A percentile compares a stretch with the other conserved stretches of the same genome.
phyloP scores from a whole-genome alignment of 1,284 basidiomycete genomes.

The Apiotrichum domesticum region DNA sequence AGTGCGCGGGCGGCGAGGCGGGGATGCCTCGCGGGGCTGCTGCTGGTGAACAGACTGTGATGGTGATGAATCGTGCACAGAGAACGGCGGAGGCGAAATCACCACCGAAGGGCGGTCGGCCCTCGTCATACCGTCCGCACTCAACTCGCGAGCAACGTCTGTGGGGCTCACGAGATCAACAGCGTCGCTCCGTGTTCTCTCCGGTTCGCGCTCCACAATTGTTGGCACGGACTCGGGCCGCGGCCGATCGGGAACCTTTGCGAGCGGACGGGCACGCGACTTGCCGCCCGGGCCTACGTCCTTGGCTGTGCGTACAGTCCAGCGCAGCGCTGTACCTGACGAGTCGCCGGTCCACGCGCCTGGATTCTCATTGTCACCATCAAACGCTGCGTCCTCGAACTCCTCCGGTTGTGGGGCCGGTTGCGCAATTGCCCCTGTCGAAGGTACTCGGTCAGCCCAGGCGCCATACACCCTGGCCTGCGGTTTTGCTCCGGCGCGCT shows the following conservation, averaged over 20 bases:
- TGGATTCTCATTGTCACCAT: conserved; percentile 16
- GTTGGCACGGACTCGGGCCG: background rate
- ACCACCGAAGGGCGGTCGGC: too few relatives aligned
- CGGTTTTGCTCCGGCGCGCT: conserved; percentile 17
- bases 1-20: background rate
- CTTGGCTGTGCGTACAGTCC: conserved; percentile 3
- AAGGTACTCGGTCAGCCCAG: conserved; percentile 41
- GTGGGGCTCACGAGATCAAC: conserved; percentile 12
- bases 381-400: conserved; percentile 11
- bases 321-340: conserved; percentile 1
- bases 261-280: background rate
- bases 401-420: too few relatives aligned
- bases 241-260: background rate
- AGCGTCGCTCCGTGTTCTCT: conserved; percentile 6
- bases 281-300: background rate
- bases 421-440: background rate
- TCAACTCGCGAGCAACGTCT: background rate
- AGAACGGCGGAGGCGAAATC: too few relatives aligned
- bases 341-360: conserved; percentile 7
- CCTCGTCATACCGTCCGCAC: background rate
- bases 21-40: too few relatives aligned
- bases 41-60: too few relatives aligned
- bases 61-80: too few relatives aligned
- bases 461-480: conserved; percentile 40
- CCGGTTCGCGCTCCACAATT: background rate